These are phyloP conservation scores for Metschnikowia peoriensis DNA, from an alignment of 805 yeast genomes.

Conservation along the genomic window DNA sequence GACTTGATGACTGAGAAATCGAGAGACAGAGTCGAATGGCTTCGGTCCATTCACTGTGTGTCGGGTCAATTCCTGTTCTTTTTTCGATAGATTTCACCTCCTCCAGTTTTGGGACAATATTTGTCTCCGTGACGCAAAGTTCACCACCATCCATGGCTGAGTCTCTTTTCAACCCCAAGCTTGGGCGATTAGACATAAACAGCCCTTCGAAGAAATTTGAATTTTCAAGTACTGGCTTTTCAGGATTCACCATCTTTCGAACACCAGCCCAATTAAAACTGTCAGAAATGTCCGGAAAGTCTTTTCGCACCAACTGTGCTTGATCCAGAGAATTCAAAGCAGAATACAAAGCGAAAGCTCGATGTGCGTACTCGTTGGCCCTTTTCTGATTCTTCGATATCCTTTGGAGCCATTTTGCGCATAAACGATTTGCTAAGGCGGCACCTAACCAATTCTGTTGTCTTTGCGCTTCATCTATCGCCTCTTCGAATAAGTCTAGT, in stretches of 20 bases:
- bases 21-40: conserved; percentile 48
- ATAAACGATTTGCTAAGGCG: conserved; percentile 40
- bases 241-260: conserved; percentile 10
- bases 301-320: conserved; percentile 23
- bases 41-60: conserved; percentile 22
- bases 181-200: neutral
- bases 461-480: conserved; percentile 39
- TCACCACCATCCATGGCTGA: neutral
- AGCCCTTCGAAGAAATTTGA: conserved; percentile 9
- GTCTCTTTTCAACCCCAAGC: neutral
- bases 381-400: conserved; percentile 28
- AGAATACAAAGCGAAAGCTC: conserved; percentile 35
- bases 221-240: conserved; percentile 3
- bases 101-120: conserved; percentile 6
- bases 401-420: conserved; percentile 39
- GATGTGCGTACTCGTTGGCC: conserved; percentile 33
- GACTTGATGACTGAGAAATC: conserved; percentile 46
- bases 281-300: conserved; percentile 27
- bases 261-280: conserved; percentile 35
- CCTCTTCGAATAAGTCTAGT: conserved; percentile 45
- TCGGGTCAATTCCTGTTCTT: conserved; percentile 3
- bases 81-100: conserved; percentile 2
- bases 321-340: conserved; percentile 26
- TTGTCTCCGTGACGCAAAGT: neutral
- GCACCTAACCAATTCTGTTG: conserved; percentile 34